A percentile compares a stretch with the other conserved stretches of the same genome.
Conservation (phyloP, 2,329 filamentous ascomycete genomes). For the Teratosphaeria destructans region DNA sequence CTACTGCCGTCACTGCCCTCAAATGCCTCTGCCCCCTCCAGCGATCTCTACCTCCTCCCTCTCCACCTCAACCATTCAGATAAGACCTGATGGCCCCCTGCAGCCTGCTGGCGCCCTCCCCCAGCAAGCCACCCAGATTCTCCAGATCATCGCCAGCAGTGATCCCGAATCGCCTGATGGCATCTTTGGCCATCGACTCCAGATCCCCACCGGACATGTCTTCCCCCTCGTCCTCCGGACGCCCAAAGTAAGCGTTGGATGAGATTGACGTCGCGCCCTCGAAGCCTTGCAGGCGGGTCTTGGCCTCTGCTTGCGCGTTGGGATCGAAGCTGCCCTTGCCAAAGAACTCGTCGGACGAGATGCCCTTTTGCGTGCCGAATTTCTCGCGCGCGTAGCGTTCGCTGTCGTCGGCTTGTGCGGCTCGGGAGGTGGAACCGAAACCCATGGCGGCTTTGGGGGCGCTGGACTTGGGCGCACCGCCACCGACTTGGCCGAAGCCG, state of each 20-base stretch:
- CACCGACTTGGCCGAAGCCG: slow-evolving; percentile 78
- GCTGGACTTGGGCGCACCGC: slow-evolving; percentile 41
- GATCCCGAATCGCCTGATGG: slow-evolving; percentile 87
- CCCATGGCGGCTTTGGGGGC: slow-evolving; percentile 58
- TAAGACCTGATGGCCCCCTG: slow-evolving; percentile 50
- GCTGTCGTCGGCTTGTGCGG: slow-evolving; percentile 46
- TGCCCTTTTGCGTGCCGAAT: slow-evolving; percentile 88
- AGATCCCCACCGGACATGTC: slow-evolving; percentile 57
- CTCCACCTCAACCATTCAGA: slow-evolving; percentile 18
- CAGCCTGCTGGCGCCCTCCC: slow-evolving; percentile 73
- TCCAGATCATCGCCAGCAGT: slow-evolving; percentile 94
- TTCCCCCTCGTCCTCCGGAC: slow-evolving; percentile 57
- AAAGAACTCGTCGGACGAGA: slow-evolving; percentile 97
- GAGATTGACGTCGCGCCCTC: slow-evolving; percentile 88
- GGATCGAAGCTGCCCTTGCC: slow-evolving; percentile 82
- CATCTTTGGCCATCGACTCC: slow-evolving; percentile 89
- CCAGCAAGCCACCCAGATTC: slow-evolving; percentile 71
- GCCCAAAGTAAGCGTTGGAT: slow-evolving; percentile 94
- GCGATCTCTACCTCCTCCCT: background rate
- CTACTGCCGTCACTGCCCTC: background rate
- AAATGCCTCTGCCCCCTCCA: background rate
- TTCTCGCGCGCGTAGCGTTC: slow-evolving; percentile 77
- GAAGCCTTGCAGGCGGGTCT: slow-evolving; percentile 77
- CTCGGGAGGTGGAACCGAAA: slow-evolving; percentile 50
- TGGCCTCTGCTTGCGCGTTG: slow-evolving; percentile 70